Percentiles rank a stretch among this genome's conserved stretches.
These are phyloP conservation scores for Panicum virgatum DNA, from an alignment of 202 grass and related monocot genomes.

Conservation along the genomic window DNA sequence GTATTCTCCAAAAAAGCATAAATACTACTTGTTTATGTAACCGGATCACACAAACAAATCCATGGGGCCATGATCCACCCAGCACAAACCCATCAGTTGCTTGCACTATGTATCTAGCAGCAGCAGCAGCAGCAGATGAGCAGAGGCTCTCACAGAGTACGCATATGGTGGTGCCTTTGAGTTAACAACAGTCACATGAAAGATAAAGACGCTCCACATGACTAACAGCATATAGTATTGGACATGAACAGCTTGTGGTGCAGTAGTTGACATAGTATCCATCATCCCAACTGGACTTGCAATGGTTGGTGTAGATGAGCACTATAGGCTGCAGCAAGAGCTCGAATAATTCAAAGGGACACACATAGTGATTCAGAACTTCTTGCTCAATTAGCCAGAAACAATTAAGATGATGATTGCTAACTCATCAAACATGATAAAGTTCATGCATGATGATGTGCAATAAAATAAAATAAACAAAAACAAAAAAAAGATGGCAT, in stretches of 20 bases:
- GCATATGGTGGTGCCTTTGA: neutral
- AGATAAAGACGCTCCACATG: constrained; percentile 15
- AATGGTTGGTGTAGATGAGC: neutral
- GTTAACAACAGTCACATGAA: constrained; percentile 14
- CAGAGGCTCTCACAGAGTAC: neutral
- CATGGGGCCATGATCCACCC: neutral
- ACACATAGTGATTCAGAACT: neutral
- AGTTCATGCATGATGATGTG: neutral
- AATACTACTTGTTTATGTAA: neutral
- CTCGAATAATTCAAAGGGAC: neutral
- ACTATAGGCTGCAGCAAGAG: neutral
- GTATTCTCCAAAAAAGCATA: neutral
- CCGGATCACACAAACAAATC: neutral
- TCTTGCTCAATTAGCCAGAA: neutral
- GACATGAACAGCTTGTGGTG: neutral
- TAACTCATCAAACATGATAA: neutral
- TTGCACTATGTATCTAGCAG: neutral
- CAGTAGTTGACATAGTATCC: constrained; percentile 3
- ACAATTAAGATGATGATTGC: neutral
- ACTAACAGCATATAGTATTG: neutral
- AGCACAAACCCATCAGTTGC: neutral
- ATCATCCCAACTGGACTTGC: neutral
- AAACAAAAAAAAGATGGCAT: too few species aligned
- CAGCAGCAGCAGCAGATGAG: neutral
- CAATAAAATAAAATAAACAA: neutral